Base-by-base conservation (phyloP, 805 yeast species). In the Wickerhamiella spandovensis region DNA sequence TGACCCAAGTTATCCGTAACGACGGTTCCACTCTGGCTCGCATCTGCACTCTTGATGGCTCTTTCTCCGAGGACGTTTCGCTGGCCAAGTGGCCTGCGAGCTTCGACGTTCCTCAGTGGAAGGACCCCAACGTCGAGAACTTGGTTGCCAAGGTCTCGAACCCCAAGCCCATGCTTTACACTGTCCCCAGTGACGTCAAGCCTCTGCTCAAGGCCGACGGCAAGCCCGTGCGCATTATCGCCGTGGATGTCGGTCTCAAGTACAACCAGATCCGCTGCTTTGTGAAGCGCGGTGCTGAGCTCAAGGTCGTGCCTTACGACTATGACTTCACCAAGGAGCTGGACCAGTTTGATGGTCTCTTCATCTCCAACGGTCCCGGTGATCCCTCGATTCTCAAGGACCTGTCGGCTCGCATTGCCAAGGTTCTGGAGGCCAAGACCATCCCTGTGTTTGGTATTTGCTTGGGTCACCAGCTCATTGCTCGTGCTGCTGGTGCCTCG, bases 281-380 rank as follows among this genome's bases (percentile, higher is more conserved):
- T 57, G 87, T 92, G 52, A 79, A 80, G 65, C 82, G 98, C 64
- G 98, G 99, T 67, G 96, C 92, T 48, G 97, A 94, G 71, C 74
- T 92, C 58, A 78, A 80, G 64, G 97, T 92, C 50, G 97, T 92
- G 46, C 97, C 98, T 54, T 90, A 90, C 89, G 82, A 92, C 66
- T 81, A 88, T 64, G 95, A 88, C 68, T 82, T 84, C 67, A 72
- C 84, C 54, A 62, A 69, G 47, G 95, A 87, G 68, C 53, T 51
- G n/a, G 43, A 43, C 39, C 75, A 79, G 55, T 92, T 83, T 65
- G 98, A 92, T 67, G 99, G 98, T 73, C 75, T 92, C 61, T 92
- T 92, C 69, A 73, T 90, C 57, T 89, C 97, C 50, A 92, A 92
- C 69, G 99, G 99, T 73, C 99, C 99, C 25, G 99, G 99, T 78